Evolutionary conservation across 139 green algal genomes (phyloP).

Genomic region (Volvox africanus): DNA sequence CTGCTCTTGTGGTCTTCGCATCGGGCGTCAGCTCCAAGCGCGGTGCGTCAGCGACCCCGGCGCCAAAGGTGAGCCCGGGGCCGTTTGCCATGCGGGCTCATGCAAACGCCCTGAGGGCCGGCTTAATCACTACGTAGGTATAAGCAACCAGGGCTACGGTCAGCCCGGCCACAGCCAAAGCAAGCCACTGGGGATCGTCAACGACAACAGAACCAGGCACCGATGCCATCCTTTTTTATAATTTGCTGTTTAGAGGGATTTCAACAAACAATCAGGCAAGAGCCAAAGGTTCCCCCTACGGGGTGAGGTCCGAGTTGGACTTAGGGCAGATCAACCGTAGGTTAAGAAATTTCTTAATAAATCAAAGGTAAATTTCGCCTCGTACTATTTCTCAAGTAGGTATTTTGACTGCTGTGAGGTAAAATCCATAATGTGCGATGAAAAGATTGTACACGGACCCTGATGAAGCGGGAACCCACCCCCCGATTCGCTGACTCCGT

Average conservation of each 20-base stretch:
- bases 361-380: no score
- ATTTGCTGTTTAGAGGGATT: no score
- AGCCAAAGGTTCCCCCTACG: background rate
- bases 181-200: slow-evolving; percentile 39
- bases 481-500: no score
- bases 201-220: background rate
- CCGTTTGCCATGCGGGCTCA: slow-evolving; percentile 45
- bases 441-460: no score
- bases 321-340: no score
- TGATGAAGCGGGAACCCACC: no score
- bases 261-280: background rate
- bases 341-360: no score
- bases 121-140: slow-evolving; percentile 62
- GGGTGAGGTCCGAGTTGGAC: no score
- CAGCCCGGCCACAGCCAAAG: slow-evolving; percentile 38
- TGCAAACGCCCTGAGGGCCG: slow-evolving; percentile 54
- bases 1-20: background rate
- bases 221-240: background rate
- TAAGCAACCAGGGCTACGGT: slow-evolving; percentile 52
- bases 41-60: background rate
- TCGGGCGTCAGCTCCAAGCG: background rate
- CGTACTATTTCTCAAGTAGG: no score
- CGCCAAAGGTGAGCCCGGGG: background rate
- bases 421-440: no score
- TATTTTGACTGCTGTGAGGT: no score